A percentile compares a stretch with the other conserved stretches of the same genome.
Conservation (phyloP, 345 rosid genomes). For the Salix dunnii region DNA sequence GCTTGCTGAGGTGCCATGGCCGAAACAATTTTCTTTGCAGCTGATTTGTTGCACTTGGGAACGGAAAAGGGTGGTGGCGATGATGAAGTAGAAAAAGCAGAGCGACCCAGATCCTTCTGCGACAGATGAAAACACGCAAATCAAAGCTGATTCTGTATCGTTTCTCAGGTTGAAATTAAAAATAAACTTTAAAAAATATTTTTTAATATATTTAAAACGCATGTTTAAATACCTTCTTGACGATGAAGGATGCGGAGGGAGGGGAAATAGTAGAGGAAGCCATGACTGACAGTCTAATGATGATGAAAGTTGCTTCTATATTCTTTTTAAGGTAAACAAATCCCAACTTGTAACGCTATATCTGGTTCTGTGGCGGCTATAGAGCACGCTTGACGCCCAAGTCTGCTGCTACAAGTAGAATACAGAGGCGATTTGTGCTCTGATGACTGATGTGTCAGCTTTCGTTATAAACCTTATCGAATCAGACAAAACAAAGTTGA, state of each 20-base stretch:
- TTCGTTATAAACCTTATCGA: no score
- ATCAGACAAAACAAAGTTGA: no score
- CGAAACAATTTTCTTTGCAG: slow-evolving; percentile 58
- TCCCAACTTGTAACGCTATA: no score
- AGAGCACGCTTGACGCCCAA: no score
- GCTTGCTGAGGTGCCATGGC: slow-evolving; percentile 80
- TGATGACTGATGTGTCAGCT: no score
- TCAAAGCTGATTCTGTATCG: background rate
- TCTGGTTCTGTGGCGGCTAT: no score
- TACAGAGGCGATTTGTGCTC: no score
- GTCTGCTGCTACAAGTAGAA: no score
- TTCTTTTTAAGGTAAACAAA: no score
- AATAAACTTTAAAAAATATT: no score
- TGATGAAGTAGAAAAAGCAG: slow-evolving; percentile 38
- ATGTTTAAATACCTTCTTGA: slow-evolving; percentile 5
- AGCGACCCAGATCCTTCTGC: slow-evolving; percentile 52
- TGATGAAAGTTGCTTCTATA: background rate
- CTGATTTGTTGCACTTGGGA: slow-evolving; percentile 48
- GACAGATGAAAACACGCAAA: background rate
- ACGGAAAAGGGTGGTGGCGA: slow-evolving; percentile 39
- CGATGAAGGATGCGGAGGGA: slow-evolving; percentile 2
- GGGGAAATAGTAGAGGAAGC: slow-evolving; percentile 3
- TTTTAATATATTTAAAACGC: no score
- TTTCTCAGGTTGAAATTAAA: no score
- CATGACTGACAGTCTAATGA: background rate